Conservation (phyloP, 2,329 filamentous ascomycete genomes). For the Trichoderma oligosporum region DNA sequence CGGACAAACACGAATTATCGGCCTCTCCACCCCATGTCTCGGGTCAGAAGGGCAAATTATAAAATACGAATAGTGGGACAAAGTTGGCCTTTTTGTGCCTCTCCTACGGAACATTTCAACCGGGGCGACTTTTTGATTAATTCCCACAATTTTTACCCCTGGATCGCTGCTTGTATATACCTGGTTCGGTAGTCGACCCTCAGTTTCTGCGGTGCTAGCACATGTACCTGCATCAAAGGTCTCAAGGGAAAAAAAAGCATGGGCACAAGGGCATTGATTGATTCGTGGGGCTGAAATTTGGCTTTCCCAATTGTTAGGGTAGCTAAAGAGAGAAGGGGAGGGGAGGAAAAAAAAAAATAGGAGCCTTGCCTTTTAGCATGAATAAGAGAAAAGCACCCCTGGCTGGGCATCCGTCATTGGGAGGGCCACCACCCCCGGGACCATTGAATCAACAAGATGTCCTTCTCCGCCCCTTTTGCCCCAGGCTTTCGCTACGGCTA, state of each 20-base stretch:
- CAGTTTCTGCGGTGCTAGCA: conserved; percentile 3
- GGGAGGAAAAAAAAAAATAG: neutral
- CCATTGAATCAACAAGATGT: conserved; percentile 12
- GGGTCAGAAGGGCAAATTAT: conserved; percentile 19
- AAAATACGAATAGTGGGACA: conserved; percentile 18
- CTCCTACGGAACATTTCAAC: neutral
- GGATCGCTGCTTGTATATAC: conserved; percentile 16
- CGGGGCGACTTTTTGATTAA: conserved; percentile 17
- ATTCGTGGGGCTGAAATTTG: conserved; percentile 11
- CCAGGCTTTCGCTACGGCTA: conserved; percentile 14
- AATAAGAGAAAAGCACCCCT: neutral
- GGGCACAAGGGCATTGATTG: conserved; percentile 6
- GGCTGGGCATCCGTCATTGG: conserved; percentile 16
- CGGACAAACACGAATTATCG: conserved; percentile 8
- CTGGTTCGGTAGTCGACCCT: conserved; percentile 15
- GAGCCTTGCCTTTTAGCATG: conserved; percentile 2
- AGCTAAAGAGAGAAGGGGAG: neutral
- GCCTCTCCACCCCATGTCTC: conserved; percentile 15
- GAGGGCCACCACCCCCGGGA: conserved; percentile 7
- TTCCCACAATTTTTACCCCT: conserved; percentile 17
- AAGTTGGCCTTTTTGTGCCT: neutral
- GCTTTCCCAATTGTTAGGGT: conserved; percentile 1
- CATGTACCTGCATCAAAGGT: conserved; percentile 15
- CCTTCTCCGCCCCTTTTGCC: conserved; percentile 18
- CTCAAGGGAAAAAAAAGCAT: conserved; percentile 1